Evolutionary conservation across 768 basidiomycete species (phyloP).

Genomic region (Dictyophora rubrovolvata): DNA sequence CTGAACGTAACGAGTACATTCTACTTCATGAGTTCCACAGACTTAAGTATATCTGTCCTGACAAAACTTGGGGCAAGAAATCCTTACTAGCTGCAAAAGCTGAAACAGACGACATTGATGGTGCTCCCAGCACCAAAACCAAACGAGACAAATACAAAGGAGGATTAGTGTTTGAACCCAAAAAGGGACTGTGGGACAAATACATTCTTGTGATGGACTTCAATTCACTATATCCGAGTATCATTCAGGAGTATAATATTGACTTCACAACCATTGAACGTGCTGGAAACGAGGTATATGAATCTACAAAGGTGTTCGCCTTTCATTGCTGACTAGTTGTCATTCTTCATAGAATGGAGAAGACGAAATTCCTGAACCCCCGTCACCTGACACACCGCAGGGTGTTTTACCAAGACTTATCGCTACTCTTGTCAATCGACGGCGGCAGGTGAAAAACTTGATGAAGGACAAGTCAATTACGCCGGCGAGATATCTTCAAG

Average conservation of each 20-base stretch:
- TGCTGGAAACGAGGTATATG: constrained; percentile 44
- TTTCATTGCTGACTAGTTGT: constrained; percentile 12
- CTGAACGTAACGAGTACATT: constrained; percentile 99
- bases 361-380: constrained; percentile 86
- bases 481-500: constrained; percentile 75
- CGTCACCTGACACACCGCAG: constrained; percentile 54
- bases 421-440: constrained; percentile 86
- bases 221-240: constrained; percentile 97
- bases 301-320: constrained; percentile 1
- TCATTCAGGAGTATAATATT: constrained; percentile 99
- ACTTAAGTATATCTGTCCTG: constrained; percentile 92
- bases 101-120: constrained; percentile 45
- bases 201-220: constrained; percentile 99
- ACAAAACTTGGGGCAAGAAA: constrained; percentile 84
- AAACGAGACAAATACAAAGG: constrained; percentile 97
- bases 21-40: constrained; percentile 95
- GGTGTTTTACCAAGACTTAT: constrained; percentile 97
- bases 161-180: constrained; percentile 94
- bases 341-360: constrained; percentile 41
- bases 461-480: constrained; percentile 83
- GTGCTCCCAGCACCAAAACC: constrained; percentile 38
- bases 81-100: constrained; percentile 39
- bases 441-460: constrained; percentile 80
- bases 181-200: constrained; percentile 92
- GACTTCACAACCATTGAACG: constrained; percentile 94